These are phyloP conservation scores for Neoconidiobolus thromboides DNA, from an alignment of 371 early-diverging fungal species.

Conservation along the genomic window DNA sequence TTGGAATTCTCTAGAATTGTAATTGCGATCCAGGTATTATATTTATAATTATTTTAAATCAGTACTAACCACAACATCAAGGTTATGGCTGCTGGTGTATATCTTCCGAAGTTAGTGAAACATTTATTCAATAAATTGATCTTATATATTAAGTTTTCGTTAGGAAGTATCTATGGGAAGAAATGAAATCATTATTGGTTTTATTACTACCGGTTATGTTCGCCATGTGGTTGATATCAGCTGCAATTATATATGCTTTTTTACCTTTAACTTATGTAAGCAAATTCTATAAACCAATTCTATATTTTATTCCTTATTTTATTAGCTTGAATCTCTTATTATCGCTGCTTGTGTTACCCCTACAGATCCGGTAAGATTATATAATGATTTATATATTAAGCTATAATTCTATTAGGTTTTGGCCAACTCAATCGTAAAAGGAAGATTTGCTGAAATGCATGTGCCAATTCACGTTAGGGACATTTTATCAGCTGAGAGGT, in stretches of 20 bases:
- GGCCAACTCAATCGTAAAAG: constrained; percentile 82
- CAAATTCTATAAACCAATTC: neutral
- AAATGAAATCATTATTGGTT: constrained; percentile 45
- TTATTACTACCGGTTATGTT: constrained; percentile 72
- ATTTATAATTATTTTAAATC: neutral
- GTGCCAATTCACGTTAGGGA: constrained; percentile 66
- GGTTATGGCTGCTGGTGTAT: constrained; percentile 73
- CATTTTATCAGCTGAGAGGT: constrained; percentile 70
- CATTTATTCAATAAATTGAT: constrained; percentile 2
- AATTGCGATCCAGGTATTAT: constrained; percentile 51
- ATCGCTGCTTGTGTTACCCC: constrained; percentile 82
- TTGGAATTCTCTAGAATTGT: constrained; percentile 46
- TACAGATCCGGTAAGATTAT: constrained; percentile 68
- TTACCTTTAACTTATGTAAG: constrained; percentile 44
- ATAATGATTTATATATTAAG: neutral
- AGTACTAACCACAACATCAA: constrained; percentile 8
- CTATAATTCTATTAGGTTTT: constrained; percentile 28
- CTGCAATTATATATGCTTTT: constrained; percentile 39
- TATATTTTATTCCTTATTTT: neutral
- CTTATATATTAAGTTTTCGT: neutral
- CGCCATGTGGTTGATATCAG: constrained; percentile 70
- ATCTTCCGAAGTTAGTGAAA: constrained; percentile 40
- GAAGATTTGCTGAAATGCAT: constrained; percentile 78
- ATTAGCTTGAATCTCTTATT: constrained; percentile 43
- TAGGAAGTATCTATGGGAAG: constrained; percentile 34